Base-by-base conservation (phyloP, 768 basidiomycete species). In the Mycena belliarum region DNA sequence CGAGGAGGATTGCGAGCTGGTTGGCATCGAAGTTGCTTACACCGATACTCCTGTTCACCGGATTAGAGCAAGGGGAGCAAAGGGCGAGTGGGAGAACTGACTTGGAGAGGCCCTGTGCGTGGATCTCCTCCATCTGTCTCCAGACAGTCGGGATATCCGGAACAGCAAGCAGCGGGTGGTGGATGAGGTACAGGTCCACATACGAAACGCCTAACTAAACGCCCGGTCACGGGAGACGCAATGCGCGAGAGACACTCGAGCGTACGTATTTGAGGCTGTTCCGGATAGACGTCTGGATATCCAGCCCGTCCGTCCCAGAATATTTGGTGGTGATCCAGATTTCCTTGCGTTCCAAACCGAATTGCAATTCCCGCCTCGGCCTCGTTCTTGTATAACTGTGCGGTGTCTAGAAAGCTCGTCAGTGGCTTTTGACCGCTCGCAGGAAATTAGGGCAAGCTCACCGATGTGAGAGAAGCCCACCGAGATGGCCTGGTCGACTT, bases 121-220 rank as follows among this genome's bases (percentile, higher is more conserved):
- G 78, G 52, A 87, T 61, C 18, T 76, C 75, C 65, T 88, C 87
- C 76, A 90, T 81, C 66, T 84, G 73, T 28, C 71, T 77, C 88
- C 88, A 90, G 2, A 76, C 76, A 35, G 79, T 82, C 2, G 82
- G 80, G 35, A 87, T 85, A 60, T 88, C 83, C 1, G 84, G 83
- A 21, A 69, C 63, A 10, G 82, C 84, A 21, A 83, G 69, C 4
- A 73, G 64, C 8, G 87, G 86, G 52, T 69, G 64, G 68, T 90
- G 88, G 45, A 90, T 84, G 40, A 90, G 80, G 69, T 91, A 91
- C 37, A 90, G 68, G 68, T 92, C 87, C 14, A 90, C 79, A 61
- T 86, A 86, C 1, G 75, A 65, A 6, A 90, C 73, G 0, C 84
- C 86, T 20, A 89, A 77, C 88, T 89, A 12, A 29, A 12, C 46